Conservation (phyloP, 2,329 filamentous ascomycete genomes). For the Magnaporthiopsis incrustans region DNA sequence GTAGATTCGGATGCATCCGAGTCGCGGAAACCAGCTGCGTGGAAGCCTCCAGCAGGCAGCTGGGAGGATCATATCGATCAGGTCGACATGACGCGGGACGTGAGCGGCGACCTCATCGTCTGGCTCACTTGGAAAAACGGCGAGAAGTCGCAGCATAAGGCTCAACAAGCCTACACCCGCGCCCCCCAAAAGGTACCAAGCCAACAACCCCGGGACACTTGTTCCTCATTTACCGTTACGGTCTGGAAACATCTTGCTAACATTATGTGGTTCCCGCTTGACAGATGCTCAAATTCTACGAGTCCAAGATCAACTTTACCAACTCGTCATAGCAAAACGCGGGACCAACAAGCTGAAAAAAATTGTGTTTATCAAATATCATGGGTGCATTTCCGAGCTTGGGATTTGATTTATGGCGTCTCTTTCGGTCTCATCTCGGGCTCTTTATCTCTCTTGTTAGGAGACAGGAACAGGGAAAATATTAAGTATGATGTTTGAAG, state of each 20-base stretch:
- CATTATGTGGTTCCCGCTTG: constrained; percentile 11
- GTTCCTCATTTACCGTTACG: not conserved
- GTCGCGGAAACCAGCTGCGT: constrained; percentile 34
- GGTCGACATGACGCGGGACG: constrained; percentile 67
- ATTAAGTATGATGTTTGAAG: no score
- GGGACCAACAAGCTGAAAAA: not conserved
- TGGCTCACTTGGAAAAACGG: constrained; percentile 69
- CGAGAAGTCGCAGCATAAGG: constrained; percentile 62
- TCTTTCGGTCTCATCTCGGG: no score
- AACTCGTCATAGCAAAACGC: not conserved
- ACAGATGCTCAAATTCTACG: constrained; percentile 54
- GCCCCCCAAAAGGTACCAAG: constrained; percentile 64
- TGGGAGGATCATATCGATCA: constrained; percentile 69
- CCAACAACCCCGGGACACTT: not conserved
- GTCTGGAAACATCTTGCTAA: not conserved
- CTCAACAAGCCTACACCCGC: constrained; percentile 61
- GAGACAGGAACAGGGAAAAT: no score
- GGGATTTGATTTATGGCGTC: no score
- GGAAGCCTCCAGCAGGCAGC: constrained; percentile 61
- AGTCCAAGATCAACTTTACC: constrained; percentile 41
- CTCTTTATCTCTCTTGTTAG: no score
- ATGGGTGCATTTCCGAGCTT: no score
- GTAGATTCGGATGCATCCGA: constrained; percentile 39
- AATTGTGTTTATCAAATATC: not conserved
- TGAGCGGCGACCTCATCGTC: constrained; percentile 52